Evolutionary conservation across 1,284 basidiomycete species (phyloP).

Genomic region (Moniliophthora roreri): DNA sequence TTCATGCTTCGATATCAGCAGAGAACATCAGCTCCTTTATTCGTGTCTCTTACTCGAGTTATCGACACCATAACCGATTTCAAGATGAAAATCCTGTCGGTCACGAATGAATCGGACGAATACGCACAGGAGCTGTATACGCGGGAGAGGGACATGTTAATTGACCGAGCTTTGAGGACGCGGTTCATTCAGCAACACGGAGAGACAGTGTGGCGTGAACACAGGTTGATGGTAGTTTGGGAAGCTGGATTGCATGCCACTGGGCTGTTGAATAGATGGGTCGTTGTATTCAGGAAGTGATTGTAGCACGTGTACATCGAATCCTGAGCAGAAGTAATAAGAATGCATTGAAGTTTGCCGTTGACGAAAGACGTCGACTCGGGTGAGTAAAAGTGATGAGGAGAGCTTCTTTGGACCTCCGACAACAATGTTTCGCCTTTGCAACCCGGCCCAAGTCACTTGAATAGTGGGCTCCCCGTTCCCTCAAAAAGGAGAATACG

Average conservation of each 20-base stretch:
- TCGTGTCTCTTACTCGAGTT: constrained; percentile 30
- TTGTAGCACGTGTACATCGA: neutral
- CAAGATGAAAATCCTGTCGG: constrained; percentile 29
- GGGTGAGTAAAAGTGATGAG: too few relatives aligned
- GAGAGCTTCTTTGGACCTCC: too few relatives aligned
- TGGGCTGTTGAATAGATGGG: constrained; percentile 37
- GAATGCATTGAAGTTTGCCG: too few relatives aligned
- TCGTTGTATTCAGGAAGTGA: constrained; percentile 15
- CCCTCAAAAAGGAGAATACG: too few relatives aligned
- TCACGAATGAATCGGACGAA: constrained; percentile 43
- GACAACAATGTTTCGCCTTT: too few relatives aligned
- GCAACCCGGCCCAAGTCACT: too few relatives aligned
- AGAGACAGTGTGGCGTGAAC: constrained; percentile 44
- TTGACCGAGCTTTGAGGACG: constrained; percentile 25
- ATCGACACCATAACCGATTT: constrained; percentile 30
- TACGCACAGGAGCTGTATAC: constrained; percentile 30
- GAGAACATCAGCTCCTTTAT: constrained; percentile 30
- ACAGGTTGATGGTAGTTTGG: constrained; percentile 47
- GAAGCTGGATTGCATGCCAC: constrained; percentile 49
- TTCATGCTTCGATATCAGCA: constrained; percentile 28
- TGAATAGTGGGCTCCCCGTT: too few relatives aligned
- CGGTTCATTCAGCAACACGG: constrained; percentile 34
- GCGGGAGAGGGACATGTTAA: constrained; percentile 30
- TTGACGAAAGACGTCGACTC: too few relatives aligned
- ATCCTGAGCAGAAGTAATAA: too few relatives aligned